A percentile compares a stretch with the other conserved stretches of the same genome.
phyloP scores from a whole-genome alignment of 305 asterid species.

The Rubia tinctorum region DNA sequence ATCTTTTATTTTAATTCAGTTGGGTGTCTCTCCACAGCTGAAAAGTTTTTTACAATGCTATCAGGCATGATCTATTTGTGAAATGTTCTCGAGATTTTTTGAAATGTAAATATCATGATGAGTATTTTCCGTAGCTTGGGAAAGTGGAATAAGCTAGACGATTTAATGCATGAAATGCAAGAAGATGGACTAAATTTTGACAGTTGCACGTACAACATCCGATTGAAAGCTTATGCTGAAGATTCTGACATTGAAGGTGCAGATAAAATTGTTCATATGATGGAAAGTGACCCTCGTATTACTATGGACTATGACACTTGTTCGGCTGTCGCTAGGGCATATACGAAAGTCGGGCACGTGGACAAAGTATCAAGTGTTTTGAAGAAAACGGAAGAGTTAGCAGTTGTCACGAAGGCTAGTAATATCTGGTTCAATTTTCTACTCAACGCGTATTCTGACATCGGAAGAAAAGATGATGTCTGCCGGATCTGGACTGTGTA shows the following conservation, averaged over 20 bases:
- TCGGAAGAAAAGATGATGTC: slow-evolving; percentile 48
- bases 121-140: slow-evolving; percentile 41
- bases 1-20: too few relatives aligned
- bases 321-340: slow-evolving; percentile 41
- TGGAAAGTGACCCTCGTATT: slow-evolving; percentile 39
- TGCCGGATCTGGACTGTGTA: slow-evolving; percentile 41
- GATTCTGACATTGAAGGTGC: slow-evolving; percentile 47
- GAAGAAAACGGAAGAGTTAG: slow-evolving; percentile 37
- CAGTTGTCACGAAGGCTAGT: slow-evolving; percentile 11
- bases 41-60: too few relatives aligned
- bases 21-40: not conserved
- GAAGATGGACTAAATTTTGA: slow-evolving; percentile 40
- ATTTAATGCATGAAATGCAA: slow-evolving; percentile 56
- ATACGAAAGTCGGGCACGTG: slow-evolving; percentile 41
- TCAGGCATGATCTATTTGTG: not conserved
- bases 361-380: slow-evolving; percentile 44
- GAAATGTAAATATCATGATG: slow-evolving; percentile 61
- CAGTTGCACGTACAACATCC: slow-evolving; percentile 36
- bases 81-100: not conserved
- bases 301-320: slow-evolving; percentile 31
- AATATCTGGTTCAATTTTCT: slow-evolving; percentile 24
- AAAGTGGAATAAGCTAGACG: slow-evolving; percentile 29
- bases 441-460: slow-evolving; percentile 43
- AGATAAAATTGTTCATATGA: slow-evolving; percentile 37
- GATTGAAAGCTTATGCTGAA: slow-evolving; percentile 43